phyloP scores from a whole-genome alignment of 73 alveolate genomes.

The Paramecium sexaurelia region DNA sequence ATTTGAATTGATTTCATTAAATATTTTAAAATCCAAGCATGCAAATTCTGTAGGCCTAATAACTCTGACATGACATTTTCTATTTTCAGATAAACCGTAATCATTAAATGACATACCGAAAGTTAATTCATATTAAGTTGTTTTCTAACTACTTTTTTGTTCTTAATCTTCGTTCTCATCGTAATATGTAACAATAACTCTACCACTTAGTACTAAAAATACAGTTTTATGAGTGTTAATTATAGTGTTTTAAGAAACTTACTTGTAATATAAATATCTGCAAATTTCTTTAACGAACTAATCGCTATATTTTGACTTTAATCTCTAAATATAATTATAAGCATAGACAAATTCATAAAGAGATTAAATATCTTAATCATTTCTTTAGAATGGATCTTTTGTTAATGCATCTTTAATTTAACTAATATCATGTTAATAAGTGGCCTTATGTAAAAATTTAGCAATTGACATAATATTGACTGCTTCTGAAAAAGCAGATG shows the following conservation, averaged over 20 bases:
- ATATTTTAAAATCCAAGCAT: not conserved
- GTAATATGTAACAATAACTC: not conserved
- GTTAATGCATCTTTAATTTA: not conserved
- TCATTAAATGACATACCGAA: conserved; percentile 21
- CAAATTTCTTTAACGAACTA: not conserved
- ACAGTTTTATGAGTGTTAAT: not conserved
- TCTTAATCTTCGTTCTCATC: not conserved
- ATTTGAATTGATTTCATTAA: not conserved
- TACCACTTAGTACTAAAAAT: not conserved
- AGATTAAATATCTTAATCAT: not conserved
- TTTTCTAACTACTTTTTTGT: not conserved
- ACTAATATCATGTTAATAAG: not conserved
- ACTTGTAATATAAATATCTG: not conserved
- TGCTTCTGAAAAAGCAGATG: not conserved
- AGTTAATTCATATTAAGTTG: not conserved
- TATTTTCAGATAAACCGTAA: not conserved
- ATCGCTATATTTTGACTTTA: not conserved
- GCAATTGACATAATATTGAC: not conserved
- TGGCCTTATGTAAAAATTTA: not conserved
- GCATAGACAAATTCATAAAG: not conserved
- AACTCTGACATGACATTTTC: not conserved
- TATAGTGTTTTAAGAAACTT: not conserved
- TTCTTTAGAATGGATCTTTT: not conserved
- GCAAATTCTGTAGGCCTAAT: not conserved
- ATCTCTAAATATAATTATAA: not conserved